Base-by-base conservation (phyloP, 176 grass and related monocot species). In the Otatea glauca region DNA sequence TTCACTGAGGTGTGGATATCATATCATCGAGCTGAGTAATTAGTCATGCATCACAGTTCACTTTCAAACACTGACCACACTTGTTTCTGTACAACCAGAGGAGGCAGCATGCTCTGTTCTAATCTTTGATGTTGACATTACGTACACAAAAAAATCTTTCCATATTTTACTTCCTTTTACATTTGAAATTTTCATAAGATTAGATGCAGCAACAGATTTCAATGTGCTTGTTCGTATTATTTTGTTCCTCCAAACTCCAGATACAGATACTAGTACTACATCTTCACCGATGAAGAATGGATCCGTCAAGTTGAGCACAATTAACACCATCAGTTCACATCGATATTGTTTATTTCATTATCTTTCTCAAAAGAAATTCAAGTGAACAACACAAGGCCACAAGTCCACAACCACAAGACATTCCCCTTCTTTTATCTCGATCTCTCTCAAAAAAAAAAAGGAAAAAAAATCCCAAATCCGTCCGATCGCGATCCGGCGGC, bases 401-500 rank as follows among this genome's bases (percentile, higher is more conserved):
- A n/a, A n/a, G n/a, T n/a, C n/a, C n/a, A n/a, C n/a, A n/a, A n/a
- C n/a, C 43, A 45, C 47, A 49, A 14, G 13, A 12, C 47, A 49
- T 49, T 14, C 47, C 47, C 4, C 14, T 48, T 48, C 45, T 48
- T 49, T 49, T 49, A n/a, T 24, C 70, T 68, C 18, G 32, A 16
- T 63, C 23, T 44, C 47, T 43, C 43, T 39, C 32, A 17, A 53
- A 43, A 27, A 21, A 16, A 24, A 21, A 21, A 12, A 25, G 45
- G 3, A 1, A 13, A 3, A 25, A 16, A 56, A 11, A 34, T 24
- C 29, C 56, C 6, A 45, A 2, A 29, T 64, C 61, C 16, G 9
- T 24, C 38, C 24, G 78, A 89, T 76, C 54, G 65, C 71, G 72
- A 89, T 71, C 83, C 10, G 56, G 67, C 66, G 11, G 66, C 47